Evolutionary conservation across 305 asterid species (phyloP).

Genomic region (Coffea humblotiana): DNA sequence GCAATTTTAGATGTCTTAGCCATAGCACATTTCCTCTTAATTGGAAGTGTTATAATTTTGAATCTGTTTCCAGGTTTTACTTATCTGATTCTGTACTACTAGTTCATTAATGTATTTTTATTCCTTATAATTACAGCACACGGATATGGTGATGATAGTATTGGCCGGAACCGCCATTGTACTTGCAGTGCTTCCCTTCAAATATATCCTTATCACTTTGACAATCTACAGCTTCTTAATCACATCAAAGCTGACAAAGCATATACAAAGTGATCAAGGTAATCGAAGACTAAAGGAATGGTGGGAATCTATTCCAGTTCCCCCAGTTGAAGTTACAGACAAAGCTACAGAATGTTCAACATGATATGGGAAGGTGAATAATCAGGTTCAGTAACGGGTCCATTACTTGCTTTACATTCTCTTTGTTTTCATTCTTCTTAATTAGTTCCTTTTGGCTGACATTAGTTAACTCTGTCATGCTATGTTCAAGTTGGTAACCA

Average conservation of each 20-base stretch:
- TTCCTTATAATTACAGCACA: slow-evolving; percentile 46
- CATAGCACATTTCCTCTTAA: background rate
- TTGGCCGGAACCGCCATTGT: slow-evolving; percentile 39
- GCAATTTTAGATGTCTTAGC: background rate
- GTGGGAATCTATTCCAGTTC: slow-evolving; percentile 94
- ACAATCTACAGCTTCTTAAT: slow-evolving; percentile 39
- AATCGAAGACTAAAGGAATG: slow-evolving; percentile 73
- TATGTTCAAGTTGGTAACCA: too few species aligned
- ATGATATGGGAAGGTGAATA: background rate
- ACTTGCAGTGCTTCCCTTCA: slow-evolving; percentile 60
- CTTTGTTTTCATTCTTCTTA: background rate
- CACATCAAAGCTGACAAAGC: slow-evolving; percentile 48
- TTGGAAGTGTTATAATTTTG: background rate
- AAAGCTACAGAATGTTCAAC: slow-evolving; percentile 10
- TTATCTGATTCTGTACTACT: background rate
- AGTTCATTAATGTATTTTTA: background rate
- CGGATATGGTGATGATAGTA: slow-evolving; percentile 55
- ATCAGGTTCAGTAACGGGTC: background rate
- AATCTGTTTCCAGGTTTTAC: background rate
- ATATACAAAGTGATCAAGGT: slow-evolving; percentile 50
- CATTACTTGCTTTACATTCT: background rate
- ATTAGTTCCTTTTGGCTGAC: background rate
- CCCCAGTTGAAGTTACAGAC: slow-evolving; percentile 56
- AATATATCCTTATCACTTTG: slow-evolving; percentile 46
- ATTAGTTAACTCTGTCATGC: too few species aligned